Base-by-base conservation (phyloP, 805 yeast genomes). In the Komagataella populi region DNA sequence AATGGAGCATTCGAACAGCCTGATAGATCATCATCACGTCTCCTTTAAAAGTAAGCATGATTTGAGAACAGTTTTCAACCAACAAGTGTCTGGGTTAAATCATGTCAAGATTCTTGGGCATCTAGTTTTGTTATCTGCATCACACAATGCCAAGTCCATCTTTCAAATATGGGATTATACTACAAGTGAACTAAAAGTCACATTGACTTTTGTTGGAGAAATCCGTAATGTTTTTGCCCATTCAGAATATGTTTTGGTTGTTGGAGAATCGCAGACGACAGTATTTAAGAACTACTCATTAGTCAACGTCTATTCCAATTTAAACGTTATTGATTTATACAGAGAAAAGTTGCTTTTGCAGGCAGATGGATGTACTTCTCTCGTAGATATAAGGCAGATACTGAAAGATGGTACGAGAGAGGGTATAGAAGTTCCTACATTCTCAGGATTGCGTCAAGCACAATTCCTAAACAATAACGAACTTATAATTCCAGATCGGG, bases 1-100 rank as follows among this genome's bases (percentile, higher is more conserved):
- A 8, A 45, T 65, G 6, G 70, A 67, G 6, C 18, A 30, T 30
- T 30, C 39, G 39, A 30, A 30, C 39, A 7, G 14, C 39, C 14
- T 30, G 39, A 30, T 10, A 30, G 39, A 30, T 7, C 39, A 30
- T 30, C 39, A 6, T 30, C 39, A 8, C 1, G 3, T 30, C 39
- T 12, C 39, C 10, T 30, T 10, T 14, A 30, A 30, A 14, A 14
- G 39, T 30, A 30, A 30, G 39, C 39, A 30, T 10, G 39, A 30
- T 30, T 14, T 30, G 39, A 30, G 14, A 30, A 30, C 39, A 30
- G 14, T 30, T 10, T 30, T 30, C 12, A 30, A 30, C 14, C 39
- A 30, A 14, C 39, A 30, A 30, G 12, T 30, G 10, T 30, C 39
- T 12, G 39, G 39, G 14, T 30, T 30, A 14, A 30, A 10, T 4